These are phyloP conservation scores for Apodospora peruviana DNA, from an alignment of 495 filamentous ascomycete genomes.

Conservation along the genomic window DNA sequence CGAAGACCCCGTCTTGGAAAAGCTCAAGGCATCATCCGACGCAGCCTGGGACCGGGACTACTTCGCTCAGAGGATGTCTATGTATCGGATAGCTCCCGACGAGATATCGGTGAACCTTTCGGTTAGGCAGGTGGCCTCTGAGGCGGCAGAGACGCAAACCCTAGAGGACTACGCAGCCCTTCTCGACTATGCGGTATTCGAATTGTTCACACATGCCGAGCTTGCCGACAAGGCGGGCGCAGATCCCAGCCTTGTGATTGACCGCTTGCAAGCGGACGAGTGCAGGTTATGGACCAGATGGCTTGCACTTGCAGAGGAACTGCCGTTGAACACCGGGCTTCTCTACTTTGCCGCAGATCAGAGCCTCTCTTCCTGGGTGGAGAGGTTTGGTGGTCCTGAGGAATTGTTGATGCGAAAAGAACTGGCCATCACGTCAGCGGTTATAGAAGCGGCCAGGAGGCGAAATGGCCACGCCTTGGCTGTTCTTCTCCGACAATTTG, in stretches of 20 bases:
- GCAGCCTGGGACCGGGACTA: background rate
- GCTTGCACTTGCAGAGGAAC: background rate
- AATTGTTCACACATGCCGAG: slow-evolving; percentile 7
- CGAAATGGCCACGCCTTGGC: no score
- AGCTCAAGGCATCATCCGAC: background rate
- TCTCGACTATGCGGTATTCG: slow-evolving; percentile 1
- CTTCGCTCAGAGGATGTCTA: background rate
- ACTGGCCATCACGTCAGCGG: no score
- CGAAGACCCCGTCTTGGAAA: background rate
- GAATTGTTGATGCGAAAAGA: no score
- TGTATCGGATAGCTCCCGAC: background rate
- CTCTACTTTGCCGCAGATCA: background rate
- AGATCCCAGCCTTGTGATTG: background rate
- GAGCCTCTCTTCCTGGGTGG: background rate
- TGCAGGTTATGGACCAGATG: background rate
- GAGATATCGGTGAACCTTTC: background rate
- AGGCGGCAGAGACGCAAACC: background rate
- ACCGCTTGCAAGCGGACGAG: background rate
- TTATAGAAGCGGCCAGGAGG: no score
- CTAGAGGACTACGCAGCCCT: slow-evolving; percentile 12
- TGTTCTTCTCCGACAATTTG: no score
- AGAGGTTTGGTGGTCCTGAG: background rate
- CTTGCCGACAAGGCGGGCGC: background rate
- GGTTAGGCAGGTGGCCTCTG: background rate
- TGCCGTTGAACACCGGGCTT: background rate